Percentiles rank a stretch among this genome's conserved stretches.
phyloP scores from a whole-genome alignment of 1,284 basidiomycete species.

The Macrocystidia cucumis region DNA sequence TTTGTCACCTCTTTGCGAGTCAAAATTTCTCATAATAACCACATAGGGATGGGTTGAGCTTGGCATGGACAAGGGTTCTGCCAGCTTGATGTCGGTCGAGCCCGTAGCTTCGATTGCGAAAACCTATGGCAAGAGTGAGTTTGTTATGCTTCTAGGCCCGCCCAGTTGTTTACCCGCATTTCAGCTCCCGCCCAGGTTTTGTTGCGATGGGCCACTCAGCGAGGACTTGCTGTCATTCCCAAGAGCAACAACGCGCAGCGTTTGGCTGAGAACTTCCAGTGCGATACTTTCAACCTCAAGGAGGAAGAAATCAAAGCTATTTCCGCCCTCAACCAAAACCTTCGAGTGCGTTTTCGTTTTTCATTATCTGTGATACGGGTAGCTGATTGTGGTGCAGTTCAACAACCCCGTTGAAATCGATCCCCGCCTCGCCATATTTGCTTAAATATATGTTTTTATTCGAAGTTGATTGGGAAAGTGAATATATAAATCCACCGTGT shows the following conservation, averaged over 20 bases:
- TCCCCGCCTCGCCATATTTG: slow-evolving; percentile 57
- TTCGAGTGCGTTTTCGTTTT: slow-evolving; percentile 28
- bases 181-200: slow-evolving; percentile 41
- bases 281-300: slow-evolving; percentile 50
- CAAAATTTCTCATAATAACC: slow-evolving; percentile 14
- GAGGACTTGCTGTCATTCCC: slow-evolving; percentile 72
- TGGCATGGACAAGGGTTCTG: slow-evolving; percentile 39
- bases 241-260: slow-evolving; percentile 56
- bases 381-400: slow-evolving; percentile 30
- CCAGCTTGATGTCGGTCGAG: slow-evolving; percentile 47
- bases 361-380: slow-evolving; percentile 2
- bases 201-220: slow-evolving; percentile 75
- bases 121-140: slow-evolving; percentile 49
- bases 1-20: not conserved
- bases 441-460: slow-evolving; percentile 38
- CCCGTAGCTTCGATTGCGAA: slow-evolving; percentile 38
- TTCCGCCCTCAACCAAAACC: slow-evolving; percentile 53
- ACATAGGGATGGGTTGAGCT: slow-evolving; percentile 69
- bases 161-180: slow-evolving; percentile 4
- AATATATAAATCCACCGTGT: slow-evolving; percentile 8
- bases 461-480: slow-evolving; percentile 1
- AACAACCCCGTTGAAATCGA: slow-evolving; percentile 68
- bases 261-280: slow-evolving; percentile 53
- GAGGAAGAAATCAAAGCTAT: slow-evolving; percentile 54
- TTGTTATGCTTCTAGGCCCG: not conserved